Conservation (phyloP, 1,284 basidiomycete genomes). For the Gomphus bonarii region DNA sequence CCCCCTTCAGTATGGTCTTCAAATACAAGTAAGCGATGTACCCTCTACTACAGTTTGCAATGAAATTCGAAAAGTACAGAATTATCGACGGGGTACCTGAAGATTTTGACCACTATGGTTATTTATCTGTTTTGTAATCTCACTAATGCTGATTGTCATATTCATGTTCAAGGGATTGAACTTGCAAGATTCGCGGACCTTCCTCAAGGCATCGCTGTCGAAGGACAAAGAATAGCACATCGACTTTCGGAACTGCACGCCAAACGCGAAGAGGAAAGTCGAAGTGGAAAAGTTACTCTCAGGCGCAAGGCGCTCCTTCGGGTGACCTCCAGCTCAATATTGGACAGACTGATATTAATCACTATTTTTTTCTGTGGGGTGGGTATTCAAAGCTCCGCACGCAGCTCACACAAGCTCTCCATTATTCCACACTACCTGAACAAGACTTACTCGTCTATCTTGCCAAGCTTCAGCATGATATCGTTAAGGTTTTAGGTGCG, state of each 20-base stretch:
- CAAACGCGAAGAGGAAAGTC: conserved; percentile 46
- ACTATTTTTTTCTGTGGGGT: background rate
- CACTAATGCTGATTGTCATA: background rate
- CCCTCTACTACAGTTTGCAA: background rate
- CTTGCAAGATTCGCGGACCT: conserved; percentile 78
- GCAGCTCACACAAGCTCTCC: conserved; percentile 56
- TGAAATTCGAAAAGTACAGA: conserved; percentile 25
- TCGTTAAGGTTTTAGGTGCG: conserved; percentile 43
- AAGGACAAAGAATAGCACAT: conserved; percentile 51
- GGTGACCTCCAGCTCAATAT: conserved; percentile 29
- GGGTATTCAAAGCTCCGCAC: conserved; percentile 43
- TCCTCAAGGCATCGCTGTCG: conserved; percentile 53
- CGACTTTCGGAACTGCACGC: conserved; percentile 51
- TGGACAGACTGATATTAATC: conserved; percentile 13
- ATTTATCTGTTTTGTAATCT: background rate
- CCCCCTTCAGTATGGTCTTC: conserved; percentile 62
- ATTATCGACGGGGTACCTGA: conserved; percentile 57
- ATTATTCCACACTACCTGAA: conserved; percentile 60
- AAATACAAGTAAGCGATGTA: conserved; percentile 57
- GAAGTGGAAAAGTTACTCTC: conserved; percentile 44
- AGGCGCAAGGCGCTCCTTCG: conserved; percentile 59
- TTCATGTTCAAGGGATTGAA: conserved; percentile 51
- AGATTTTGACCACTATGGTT: conserved; percentile 57
- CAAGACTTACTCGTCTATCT: conserved; percentile 55
- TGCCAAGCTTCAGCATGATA: conserved; percentile 55